phyloP scores from a whole-genome alignment of 768 basidiomycete species.

The Phlegmacium glaucopus region DNA sequence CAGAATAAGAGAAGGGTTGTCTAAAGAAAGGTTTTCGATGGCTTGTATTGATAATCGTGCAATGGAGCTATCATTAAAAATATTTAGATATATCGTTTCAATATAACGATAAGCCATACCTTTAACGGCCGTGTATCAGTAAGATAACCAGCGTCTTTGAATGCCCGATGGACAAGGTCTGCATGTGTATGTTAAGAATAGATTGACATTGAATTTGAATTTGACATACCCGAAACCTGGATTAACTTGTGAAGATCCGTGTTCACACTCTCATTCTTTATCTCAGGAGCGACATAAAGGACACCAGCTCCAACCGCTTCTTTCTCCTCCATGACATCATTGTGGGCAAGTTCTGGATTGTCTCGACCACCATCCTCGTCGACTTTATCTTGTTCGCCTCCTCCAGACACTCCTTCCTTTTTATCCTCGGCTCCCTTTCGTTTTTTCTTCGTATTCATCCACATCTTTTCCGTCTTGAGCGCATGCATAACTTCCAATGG shows the following conservation, averaged over 20 bases:
- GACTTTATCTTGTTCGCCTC: not conserved
- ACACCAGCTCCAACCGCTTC: constrained; percentile 20
- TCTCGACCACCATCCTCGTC: not conserved
- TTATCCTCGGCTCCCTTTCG: too few species aligned
- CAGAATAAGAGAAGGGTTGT: constrained; percentile 35
- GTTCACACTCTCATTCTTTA: not conserved
- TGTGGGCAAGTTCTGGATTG: not conserved
- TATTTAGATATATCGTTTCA: not conserved
- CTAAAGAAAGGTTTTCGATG: constrained; percentile 36
- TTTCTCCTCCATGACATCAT: not conserved
- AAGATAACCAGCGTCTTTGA: constrained; percentile 40
- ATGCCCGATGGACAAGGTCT: constrained; percentile 42
- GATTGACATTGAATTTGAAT: not conserved
- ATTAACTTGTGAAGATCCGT: constrained; percentile 18
- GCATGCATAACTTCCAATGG: constrained; percentile 44
- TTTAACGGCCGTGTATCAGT: constrained; percentile 45
- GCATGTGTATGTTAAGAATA: not conserved
- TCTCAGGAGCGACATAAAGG: constrained; percentile 12
- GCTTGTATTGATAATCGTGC: constrained; percentile 48
- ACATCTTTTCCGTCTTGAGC: constrained; percentile 25
- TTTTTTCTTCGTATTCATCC: not conserved
- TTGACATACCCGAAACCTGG: constrained; percentile 27
- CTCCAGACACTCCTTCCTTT: too few species aligned
- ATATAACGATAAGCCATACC: constrained; percentile 23
- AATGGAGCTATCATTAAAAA: constrained; percentile 36